These are phyloP conservation scores for Protomyces pachydermus DNA, from an alignment of 1,139 yeast species.

Conservation along the genomic window DNA sequence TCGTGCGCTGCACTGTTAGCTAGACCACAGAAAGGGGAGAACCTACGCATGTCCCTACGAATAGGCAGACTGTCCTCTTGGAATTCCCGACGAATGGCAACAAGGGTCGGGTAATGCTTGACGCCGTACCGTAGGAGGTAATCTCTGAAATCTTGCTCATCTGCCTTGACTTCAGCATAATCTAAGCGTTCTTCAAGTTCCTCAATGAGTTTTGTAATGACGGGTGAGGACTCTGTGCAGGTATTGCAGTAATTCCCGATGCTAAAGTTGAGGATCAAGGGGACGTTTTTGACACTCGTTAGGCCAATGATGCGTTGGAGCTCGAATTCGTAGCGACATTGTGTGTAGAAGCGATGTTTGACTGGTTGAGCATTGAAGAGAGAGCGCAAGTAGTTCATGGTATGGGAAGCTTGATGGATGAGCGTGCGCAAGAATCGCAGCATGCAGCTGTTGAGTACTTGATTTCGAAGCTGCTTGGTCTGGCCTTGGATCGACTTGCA, in stretches of 20 bases:
- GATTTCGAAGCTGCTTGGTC: no score
- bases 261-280: conserved; percentile 20
- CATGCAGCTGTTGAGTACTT: no score
- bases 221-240: conserved; percentile 6
- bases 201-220: conserved; percentile 8
- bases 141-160: conserved; percentile 14
- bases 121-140: conserved; percentile 10
- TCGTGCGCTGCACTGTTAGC: neutral
- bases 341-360: conserved; percentile 19
- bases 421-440: no score
- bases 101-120: conserved; percentile 17
- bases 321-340: conserved; percentile 10
- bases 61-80: conserved; percentile 10
- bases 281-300: conserved; percentile 18
- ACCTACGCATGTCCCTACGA: conserved; percentile 6
- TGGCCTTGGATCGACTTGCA: neutral
- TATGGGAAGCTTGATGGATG: neutral
- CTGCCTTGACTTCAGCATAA: conserved; percentile 23
- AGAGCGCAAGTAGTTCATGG: conserved; percentile 22
- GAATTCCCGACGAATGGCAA: conserved; percentile 21
- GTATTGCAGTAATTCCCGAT: conserved; percentile 16
- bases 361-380: conserved; percentile 6
- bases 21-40: neutral
- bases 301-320: conserved; percentile 12
- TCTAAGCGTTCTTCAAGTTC: conserved; percentile 16